Conservation (phyloP, 192 early-diverging fungal species). For the Dimargaris cristalligena region DNA sequence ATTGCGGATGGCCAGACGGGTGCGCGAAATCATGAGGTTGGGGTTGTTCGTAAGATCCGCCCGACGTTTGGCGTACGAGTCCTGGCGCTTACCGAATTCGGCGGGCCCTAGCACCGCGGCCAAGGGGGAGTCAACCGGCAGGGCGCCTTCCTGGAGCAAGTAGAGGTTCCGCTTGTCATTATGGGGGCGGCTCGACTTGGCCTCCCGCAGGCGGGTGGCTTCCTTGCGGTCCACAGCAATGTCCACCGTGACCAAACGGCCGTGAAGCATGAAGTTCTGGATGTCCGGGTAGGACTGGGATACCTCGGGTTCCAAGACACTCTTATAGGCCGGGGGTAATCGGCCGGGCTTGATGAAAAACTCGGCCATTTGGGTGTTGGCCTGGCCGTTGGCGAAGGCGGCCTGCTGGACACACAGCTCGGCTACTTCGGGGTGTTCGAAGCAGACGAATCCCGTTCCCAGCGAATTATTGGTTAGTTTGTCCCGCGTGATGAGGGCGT, state of each 20-base stretch:
- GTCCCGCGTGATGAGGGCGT: conserved; percentile 75
- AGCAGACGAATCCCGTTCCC: conserved; percentile 93
- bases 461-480: conserved; percentile 62
- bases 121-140: conserved; percentile 69
- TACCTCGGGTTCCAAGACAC: conserved; percentile 30
- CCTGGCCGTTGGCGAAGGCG: conserved; percentile 22
- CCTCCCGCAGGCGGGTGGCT: conserved; percentile 37
- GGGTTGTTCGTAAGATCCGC: conserved; percentile 69
- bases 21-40: conserved; percentile 74
- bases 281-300: conserved; percentile 16
- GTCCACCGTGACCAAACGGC: conserved; percentile 65
- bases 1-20: conserved; percentile 78
- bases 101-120: conserved; percentile 47
- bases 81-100: conserved; percentile 71
- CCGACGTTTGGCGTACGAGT: conserved; percentile 65
- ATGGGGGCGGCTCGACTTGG: conserved; percentile 37
- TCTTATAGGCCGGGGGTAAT: conserved; percentile 9
- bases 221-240: conserved; percentile 58
- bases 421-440: conserved; percentile 48
- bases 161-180: conserved; percentile 78
- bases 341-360: conserved; percentile 20
- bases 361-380: conserved; percentile 17
- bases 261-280: conserved; percentile 51
- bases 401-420: conserved; percentile 56
- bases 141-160: conserved; percentile 78